Evolutionary conservation across 106 monocot species (phyloP).

Genomic region (Acanthochlamys bracteata): DNA sequence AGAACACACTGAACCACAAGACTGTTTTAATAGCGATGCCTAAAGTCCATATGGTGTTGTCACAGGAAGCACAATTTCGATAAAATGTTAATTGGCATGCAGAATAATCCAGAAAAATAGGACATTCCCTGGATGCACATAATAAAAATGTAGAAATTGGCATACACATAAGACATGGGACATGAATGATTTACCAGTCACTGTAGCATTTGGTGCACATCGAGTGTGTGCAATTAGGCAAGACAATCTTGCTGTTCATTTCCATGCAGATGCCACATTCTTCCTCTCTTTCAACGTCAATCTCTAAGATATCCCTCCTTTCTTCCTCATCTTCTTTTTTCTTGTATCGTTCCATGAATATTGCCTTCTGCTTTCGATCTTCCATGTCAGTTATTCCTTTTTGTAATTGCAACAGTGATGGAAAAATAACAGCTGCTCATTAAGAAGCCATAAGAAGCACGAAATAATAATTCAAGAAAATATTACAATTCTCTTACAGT

Average conservation of each 20-base stretch:
- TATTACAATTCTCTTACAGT: not conserved
- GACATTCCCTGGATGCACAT: not conserved
- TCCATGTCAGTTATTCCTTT: conserved; percentile 82
- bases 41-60: not conserved
- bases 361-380: conserved; percentile 68
- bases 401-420: conserved; percentile 67
- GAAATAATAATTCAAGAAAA: not conserved
- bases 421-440: conserved; percentile 50
- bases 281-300: conserved; percentile 73
- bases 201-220: conserved; percentile 81
- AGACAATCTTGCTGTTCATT: conserved; percentile 72
- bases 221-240: conserved; percentile 80
- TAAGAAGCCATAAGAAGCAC: not conserved
- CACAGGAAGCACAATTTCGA: not conserved
- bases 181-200: conserved; percentile 43
- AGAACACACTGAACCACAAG: not conserved
- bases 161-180: not conserved
- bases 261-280: conserved; percentile 97
- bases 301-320: conserved; percentile 25
- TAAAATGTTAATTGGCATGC: no score
- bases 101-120: not conserved
- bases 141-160: not conserved
- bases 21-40: not conserved
- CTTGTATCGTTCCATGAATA: conserved; percentile 69
- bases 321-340: conserved; percentile 46